phyloP scores from a whole-genome alignment of 2,329 filamentous ascomycete genomes.

The Elsinoe necatrix region DNA sequence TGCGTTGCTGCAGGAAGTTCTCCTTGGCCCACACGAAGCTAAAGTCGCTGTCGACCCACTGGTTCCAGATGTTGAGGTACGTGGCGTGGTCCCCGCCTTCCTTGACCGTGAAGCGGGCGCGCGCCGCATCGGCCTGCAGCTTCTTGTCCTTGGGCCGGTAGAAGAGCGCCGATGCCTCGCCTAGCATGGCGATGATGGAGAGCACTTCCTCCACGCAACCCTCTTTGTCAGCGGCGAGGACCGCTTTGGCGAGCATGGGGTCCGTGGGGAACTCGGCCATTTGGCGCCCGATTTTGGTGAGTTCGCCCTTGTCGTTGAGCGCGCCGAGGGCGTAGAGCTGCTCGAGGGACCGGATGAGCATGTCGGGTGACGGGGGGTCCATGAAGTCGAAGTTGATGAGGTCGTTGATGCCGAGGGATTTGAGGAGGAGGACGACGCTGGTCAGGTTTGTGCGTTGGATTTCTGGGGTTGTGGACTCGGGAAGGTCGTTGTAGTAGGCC shows the following conservation, averaged over 20 bases:
- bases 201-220: conserved; percentile 92
- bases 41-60: conserved; percentile 91
- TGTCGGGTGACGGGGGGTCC: conserved; percentile 83
- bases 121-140: conserved; percentile 84
- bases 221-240: conserved; percentile 80
- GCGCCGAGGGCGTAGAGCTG: conserved; percentile 86
- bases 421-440: conserved; percentile 73
- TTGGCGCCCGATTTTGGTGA: conserved; percentile 84
- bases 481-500: conserved; percentile 80
- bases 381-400: conserved; percentile 93
- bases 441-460: conserved; percentile 87
- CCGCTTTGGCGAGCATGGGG: conserved; percentile 80
- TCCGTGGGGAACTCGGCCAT: conserved; percentile 95
- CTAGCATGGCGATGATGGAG: conserved; percentile 88
- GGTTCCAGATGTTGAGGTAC: conserved; percentile 86
- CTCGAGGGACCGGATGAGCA: conserved; percentile 80
- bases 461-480: conserved; percentile 84
- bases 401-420: conserved; percentile 85
- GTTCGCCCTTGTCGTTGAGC: conserved; percentile 75
- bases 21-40: conserved; percentile 79
- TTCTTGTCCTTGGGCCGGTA: conserved; percentile 97
- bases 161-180: conserved; percentile 81
- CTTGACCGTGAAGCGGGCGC: conserved; percentile 78
- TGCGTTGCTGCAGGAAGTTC: conserved; percentile 87
- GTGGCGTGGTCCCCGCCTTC: conserved; percentile 87